Base-by-base conservation (phyloP, 1,284 basidiomycete genomes). In the Ceraceosorus guamensis region DNA sequence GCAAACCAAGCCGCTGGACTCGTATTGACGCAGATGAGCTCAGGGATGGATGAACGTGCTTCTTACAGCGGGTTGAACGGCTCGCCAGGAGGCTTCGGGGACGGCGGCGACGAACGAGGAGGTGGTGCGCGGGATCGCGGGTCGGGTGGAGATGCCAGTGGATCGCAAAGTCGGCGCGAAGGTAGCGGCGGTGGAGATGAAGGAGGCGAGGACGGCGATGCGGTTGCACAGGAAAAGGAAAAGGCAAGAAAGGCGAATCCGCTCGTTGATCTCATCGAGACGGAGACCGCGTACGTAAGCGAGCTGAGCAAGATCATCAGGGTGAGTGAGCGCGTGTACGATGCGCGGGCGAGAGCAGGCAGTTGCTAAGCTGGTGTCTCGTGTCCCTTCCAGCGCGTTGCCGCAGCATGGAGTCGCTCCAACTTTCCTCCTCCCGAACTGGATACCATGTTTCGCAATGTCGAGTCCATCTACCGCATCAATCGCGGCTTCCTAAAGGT, bases 301-400 rank as follows among this genome's bases (percentile, higher is more conserved):
- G 83, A 90, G 66, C 80, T 98, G 45, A 86, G 89, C 24, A 86
- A 87, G 50, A 84, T 96, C 67, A 95, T 98, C 69, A 84, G 90
- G 71, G 91, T 92, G 73, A 65, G 88, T 79, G n/a, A 10, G 14
- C 1, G n/a, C 43, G 32, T 18, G 7, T 34, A 18, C 34, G 7
- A 11, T 44, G 39, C 39, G 39, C 39, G 10, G 11, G n/a, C 11
- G 39, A 43, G 39, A 43, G 39, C 11, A 43, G 39, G 39, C 11
- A 10, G 10, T 43, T 43, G 11, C 13, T 49, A 44, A 55, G 54
- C 37, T 33, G 39, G 7, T n/a, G 34, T n/a, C n/a, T n/a, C n/a
- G n/a, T n/a, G n/a, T n/a, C n/a, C n/a, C n/a, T n/a, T n/a, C n/a
- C 71, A 97, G 89, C 90, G 89, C 83, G 89, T 96, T 6, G 95